A percentile compares a stretch with the other conserved stretches of the same genome.
phyloP scores from a whole-genome alignment of 352 stramenopile genomes.

The Globisporangium canariense region DNA sequence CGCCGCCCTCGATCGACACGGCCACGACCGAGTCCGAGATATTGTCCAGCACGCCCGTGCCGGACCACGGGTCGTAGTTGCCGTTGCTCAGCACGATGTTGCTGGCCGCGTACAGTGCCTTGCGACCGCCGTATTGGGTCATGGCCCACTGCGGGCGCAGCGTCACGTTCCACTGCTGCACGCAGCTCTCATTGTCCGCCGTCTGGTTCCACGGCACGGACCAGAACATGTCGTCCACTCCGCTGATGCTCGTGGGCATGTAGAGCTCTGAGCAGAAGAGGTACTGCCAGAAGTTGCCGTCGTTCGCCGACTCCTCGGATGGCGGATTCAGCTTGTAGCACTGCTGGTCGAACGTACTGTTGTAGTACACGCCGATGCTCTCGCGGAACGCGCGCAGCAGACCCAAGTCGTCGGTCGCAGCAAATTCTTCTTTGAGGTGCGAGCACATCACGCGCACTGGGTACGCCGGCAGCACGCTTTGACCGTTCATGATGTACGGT shows the following conservation, averaged over 20 bases:
- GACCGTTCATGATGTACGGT: conserved; percentile 92
- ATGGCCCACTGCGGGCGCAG: conserved; percentile 62
- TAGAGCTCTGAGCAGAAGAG: conserved; percentile 79
- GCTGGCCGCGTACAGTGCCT: conserved; percentile 59
- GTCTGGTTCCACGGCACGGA: conserved; percentile 57
- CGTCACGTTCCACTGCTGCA: conserved; percentile 56
- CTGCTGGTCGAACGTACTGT: conserved; percentile 50
- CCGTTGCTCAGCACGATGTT: conserved; percentile 97
- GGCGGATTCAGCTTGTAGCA: conserved; percentile 54
- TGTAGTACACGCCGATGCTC: conserved; percentile 72
- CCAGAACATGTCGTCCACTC: conserved; percentile 89
- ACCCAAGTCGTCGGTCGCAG: conserved; percentile 26
- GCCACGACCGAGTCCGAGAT: conserved; percentile 68
- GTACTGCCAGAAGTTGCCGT: conserved; percentile 79
- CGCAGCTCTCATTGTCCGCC: conserved; percentile 59
- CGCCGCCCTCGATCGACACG: conserved; percentile 66
- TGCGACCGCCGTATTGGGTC: conserved; percentile 69
- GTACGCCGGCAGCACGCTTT: conserved; percentile 85
- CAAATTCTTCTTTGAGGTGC: conserved; percentile 43
- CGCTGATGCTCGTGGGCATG: conserved; percentile 57
- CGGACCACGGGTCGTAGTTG: conserved; percentile 91
- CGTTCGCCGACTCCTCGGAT: conserved; percentile 46
- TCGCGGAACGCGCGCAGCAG: conserved; percentile 56
- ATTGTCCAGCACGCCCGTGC: conserved; percentile 78
- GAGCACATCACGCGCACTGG: conserved; percentile 87